Evolutionary conservation across 345 rosid genomes (phyloP), one percentile per base, ranked within the genome.

Genomic region (Lumnitzera littorea): DNA sequence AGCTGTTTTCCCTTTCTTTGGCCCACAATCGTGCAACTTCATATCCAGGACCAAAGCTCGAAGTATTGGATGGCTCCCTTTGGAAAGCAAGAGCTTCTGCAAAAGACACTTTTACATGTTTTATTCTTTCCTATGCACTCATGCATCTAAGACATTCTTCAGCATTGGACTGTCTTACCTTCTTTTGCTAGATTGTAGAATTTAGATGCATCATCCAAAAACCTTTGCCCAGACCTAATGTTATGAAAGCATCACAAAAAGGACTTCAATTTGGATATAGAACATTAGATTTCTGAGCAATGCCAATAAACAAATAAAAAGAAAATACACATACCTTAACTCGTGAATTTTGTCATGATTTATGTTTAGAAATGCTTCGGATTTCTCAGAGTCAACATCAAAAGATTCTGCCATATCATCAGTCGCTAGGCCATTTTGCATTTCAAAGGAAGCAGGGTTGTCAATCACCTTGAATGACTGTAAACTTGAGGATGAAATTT

Each of bases 11-110:
- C 80, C 88, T 68, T 73, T 87, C 89, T 76, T 77, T 72, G 58
- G 88, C 84, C 88, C 90, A 84, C 58, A 78, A 72, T 74, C 66
- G 80, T 27, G 88, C 91, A 70, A 75, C 79, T 67, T 78, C 83
- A 75, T 82, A 78, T 25, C 89, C 90, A 15, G 78, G 85, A 47
- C 87, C 88, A 77, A 76, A 58, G 75, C 72, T 81, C 96, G 89
- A 84, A 53, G 73, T 79, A 60, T 52, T 74, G 55, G 81, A 74
- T 71, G 79, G 80, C 71, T 81, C 96, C 67, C 91, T 78, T 65
- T 76, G 88, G 69, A 85, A 77, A 51, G 73, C 76, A 64, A 76
- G 76, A 80, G 64, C 67, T 70, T 79, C 96, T 92, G 67, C 60
- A 77, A 13, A 24, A 71, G 24, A 55, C 29, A 64, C 57, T 57